These are phyloP conservation scores for Clarkia xantiana DNA, from an alignment of 345 rosid genomes.

Conservation along the genomic window DNA sequence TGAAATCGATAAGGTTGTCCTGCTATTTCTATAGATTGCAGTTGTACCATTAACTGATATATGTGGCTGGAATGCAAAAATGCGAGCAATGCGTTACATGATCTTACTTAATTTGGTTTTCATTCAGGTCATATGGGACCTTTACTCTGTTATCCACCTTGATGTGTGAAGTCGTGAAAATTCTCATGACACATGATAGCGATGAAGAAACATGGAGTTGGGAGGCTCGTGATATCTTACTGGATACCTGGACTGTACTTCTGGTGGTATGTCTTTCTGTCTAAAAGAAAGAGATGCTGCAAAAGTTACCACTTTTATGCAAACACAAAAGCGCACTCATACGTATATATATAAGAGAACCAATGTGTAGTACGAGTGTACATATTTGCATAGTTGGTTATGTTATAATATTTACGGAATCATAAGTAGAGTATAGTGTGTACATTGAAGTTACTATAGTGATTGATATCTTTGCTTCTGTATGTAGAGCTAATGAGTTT, in stretches of 20 bases:
- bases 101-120: not conserved
- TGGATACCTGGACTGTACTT: constrained; percentile 84
- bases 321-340: no score
- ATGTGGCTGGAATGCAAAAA: not conserved
- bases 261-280: constrained; percentile 43
- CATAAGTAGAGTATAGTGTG: no score
- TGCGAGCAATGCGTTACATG: constrained; percentile 7
- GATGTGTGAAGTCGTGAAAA: constrained; percentile 90
- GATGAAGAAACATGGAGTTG: constrained; percentile 92
- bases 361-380: constrained; percentile 4
- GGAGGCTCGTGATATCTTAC: constrained; percentile 91
- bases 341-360: not conserved
- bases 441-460: no score
- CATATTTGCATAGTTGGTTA: no score
- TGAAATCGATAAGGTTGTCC: constrained; percentile 66
- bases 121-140: constrained; percentile 77
- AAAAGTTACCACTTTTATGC: no score
- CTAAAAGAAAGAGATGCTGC: no score
- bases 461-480: no score
- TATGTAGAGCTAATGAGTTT: no score
- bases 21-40: constrained; percentile 1
- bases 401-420: no score
- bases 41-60: constrained; percentile 3
- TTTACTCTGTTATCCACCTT: constrained; percentile 58
- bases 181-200: constrained; percentile 36